phyloP scores from a whole-genome alignment of 179 eudicot genomes.

The Corrigiola litoralis region DNA sequence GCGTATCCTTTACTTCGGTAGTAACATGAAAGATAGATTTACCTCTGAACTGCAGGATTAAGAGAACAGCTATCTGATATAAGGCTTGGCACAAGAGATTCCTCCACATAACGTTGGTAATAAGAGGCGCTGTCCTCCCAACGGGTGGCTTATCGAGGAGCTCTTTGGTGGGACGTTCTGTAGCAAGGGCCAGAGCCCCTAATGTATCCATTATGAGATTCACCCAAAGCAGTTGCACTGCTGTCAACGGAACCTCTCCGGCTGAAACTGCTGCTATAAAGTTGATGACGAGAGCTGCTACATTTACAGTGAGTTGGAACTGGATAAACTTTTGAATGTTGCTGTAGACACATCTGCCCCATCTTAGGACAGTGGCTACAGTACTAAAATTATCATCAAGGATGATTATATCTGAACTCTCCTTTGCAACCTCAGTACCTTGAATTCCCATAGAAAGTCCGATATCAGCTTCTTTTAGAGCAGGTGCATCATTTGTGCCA shows the following conservation, averaged over 20 bases:
- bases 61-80: constrained; percentile 34
- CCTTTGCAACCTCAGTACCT: constrained; percentile 40
- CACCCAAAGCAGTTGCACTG: constrained; percentile 54
- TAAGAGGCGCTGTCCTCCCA: constrained; percentile 36
- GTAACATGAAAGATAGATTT: constrained; percentile 22
- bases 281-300: constrained; percentile 69
- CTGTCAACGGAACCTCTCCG: constrained; percentile 77
- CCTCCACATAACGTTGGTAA: constrained; percentile 45
- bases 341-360: constrained; percentile 76
- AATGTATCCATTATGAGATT: constrained; percentile 45
- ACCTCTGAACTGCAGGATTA: constrained; percentile 38
- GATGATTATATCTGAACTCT: constrained; percentile 39
- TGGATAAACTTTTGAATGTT: constrained; percentile 81
- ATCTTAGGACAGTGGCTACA: constrained; percentile 31
- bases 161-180: constrained; percentile 44
- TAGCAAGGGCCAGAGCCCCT: constrained; percentile 44
- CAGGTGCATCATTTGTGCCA: constrained; percentile 44
- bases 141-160: constrained; percentile 34
- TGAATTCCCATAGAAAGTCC: constrained; percentile 41
- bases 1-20: constrained; percentile 42
- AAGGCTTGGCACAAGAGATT: constrained; percentile 34
- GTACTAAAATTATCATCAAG: constrained; percentile 34
- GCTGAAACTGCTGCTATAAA: constrained; percentile 76
- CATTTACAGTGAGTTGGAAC: constrained; percentile 80
- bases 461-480: constrained; percentile 40